These are phyloP conservation scores for Quercus robur DNA, from an alignment of 306 rosid genomes.

Conservation along the genomic window DNA sequence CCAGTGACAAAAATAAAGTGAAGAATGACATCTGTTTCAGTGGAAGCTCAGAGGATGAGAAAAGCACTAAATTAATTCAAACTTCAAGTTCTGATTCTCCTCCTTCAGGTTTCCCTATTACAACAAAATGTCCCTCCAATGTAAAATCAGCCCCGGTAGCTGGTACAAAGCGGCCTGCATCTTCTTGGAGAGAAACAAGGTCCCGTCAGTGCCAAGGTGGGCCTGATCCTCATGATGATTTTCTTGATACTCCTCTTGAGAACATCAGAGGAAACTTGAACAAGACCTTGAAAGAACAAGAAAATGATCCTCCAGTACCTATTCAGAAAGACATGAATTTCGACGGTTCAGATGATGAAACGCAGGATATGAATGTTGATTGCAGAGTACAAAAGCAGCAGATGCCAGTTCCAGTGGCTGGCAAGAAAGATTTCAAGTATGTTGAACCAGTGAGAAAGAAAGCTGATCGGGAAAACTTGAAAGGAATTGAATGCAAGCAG, in stretches of 20 bases:
- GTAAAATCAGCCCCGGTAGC: constrained; percentile 39
- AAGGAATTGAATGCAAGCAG: constrained; percentile 93
- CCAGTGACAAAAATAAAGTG: constrained; percentile 24
- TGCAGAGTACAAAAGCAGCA: constrained; percentile 38
- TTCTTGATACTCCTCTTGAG: constrained; percentile 90
- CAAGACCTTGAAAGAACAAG: constrained; percentile 39
- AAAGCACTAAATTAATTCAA: constrained; percentile 26
- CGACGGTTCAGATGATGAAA: constrained; percentile 72
- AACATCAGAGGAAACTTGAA: constrained; percentile 62
- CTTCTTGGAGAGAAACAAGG: constrained; percentile 82
- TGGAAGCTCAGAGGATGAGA: constrained; percentile 32
- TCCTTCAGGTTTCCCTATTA: constrained; percentile 24
- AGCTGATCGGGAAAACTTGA: constrained; percentile 83
- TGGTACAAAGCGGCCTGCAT: constrained; percentile 64
- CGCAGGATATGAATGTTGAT: constrained; percentile 63
- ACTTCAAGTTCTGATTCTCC: constrained; percentile 24
- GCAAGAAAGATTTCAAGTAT: constrained; percentile 63
- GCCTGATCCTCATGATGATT: constrained; percentile 83
- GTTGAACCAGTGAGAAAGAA: constrained; percentile 87
- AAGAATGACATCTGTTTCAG: constrained; percentile 28
- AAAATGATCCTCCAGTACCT: constrained; percentile 7
- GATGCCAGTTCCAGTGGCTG: constrained; percentile 32
- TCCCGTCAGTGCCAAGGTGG: constrained; percentile 66
- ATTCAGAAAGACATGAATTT: constrained; percentile 31
- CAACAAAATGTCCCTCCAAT: constrained; percentile 36